A percentile compares a stretch with the other conserved stretches of the same genome.
These are phyloP conservation scores for Cyberlindnera mississippiensis DNA, from an alignment of 805 yeast genomes.

Conservation along the genomic window DNA sequence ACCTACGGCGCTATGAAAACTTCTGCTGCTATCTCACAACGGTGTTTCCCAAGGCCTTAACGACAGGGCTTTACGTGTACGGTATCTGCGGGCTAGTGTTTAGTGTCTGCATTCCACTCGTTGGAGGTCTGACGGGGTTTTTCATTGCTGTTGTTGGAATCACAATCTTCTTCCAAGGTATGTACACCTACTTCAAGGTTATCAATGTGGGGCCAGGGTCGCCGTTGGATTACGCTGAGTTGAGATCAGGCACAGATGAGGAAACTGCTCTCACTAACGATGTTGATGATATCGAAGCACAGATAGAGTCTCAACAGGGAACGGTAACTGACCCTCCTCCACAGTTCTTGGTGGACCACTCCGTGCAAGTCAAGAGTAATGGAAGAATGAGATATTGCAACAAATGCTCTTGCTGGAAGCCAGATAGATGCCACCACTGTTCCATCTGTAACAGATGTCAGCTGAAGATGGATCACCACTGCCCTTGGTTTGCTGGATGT, in stretches of 20 bases:
- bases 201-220: slow-evolving; percentile 60
- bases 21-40: slow-evolving; percentile 36
- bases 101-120: slow-evolving; percentile 24
- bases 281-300: slow-evolving; percentile 21
- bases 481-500: slow-evolving; percentile 92
- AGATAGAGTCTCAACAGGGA: neutral
- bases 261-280: neutral
- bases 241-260: slow-evolving; percentile 21
- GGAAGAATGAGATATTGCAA: slow-evolving; percentile 67
- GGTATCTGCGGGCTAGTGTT: slow-evolving; percentile 38
- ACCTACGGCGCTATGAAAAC: slow-evolving; percentile 18
- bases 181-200: slow-evolving; percentile 51
- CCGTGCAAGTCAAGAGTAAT: slow-evolving; percentile 46
- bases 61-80: slow-evolving; percentile 43
- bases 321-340: slow-evolving; percentile 35
- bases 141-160: slow-evolving; percentile 27
- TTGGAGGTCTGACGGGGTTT: slow-evolving; percentile 17
- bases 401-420: slow-evolving; percentile 73
- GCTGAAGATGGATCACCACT: slow-evolving; percentile 89
- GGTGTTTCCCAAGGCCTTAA: slow-evolving; percentile 47
- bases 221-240: slow-evolving; percentile 51
- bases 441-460: slow-evolving; percentile 66
- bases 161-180: slow-evolving; percentile 32
- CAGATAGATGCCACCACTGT: slow-evolving; percentile 87
- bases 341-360: slow-evolving; percentile 34